These are phyloP conservation scores for Acanthamoeba sp. DNA, from an alignment of 208 protist species.

Conservation along the genomic window DNA sequence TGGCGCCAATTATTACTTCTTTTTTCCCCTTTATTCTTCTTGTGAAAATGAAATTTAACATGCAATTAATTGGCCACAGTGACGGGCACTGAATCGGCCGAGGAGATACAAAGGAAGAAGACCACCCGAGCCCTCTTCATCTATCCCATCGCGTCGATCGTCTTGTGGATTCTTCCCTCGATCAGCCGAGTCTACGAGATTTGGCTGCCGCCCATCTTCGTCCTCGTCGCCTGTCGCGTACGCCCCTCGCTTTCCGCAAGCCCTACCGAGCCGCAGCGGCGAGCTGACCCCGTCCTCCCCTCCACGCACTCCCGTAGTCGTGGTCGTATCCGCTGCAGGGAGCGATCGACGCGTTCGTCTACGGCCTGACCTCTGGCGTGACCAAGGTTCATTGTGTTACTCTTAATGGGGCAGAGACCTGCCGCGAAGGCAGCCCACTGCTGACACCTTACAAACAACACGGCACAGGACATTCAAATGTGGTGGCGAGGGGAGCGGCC, in stretches of 20 bases:
- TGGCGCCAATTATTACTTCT: too few species aligned
- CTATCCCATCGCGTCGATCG: background rate
- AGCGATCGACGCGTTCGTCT: background rate
- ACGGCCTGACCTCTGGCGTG: background rate
- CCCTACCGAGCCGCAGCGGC: too few species aligned
- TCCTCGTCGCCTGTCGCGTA: background rate
- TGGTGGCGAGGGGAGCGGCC: constrained; percentile 20
- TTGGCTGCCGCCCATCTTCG: background rate
- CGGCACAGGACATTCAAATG: background rate
- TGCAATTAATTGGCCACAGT: too few species aligned
- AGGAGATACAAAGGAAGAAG: background rate
- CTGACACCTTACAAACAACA: too few species aligned
- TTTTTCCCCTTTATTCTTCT: too few species aligned
- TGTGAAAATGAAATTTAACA: too few species aligned
- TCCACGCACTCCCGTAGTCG: background rate
- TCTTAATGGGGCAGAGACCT: background rate
- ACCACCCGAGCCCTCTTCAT: background rate
- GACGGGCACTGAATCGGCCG: background rate
- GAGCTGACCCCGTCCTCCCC: background rate
- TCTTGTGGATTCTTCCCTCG: background rate
- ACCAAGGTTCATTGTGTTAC: background rate
- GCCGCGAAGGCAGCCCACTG: too few species aligned
- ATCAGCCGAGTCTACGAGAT: constrained; percentile 1
- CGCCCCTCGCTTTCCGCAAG: too few species aligned
- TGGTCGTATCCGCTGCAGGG: constrained; percentile 22